A percentile compares a stretch with the other conserved stretches of the same genome.
Evolutionary conservation across 2,329 filamentous ascomycete genomes (phyloP).

Genomic region (Raffaelea ambrosiae): DNA sequence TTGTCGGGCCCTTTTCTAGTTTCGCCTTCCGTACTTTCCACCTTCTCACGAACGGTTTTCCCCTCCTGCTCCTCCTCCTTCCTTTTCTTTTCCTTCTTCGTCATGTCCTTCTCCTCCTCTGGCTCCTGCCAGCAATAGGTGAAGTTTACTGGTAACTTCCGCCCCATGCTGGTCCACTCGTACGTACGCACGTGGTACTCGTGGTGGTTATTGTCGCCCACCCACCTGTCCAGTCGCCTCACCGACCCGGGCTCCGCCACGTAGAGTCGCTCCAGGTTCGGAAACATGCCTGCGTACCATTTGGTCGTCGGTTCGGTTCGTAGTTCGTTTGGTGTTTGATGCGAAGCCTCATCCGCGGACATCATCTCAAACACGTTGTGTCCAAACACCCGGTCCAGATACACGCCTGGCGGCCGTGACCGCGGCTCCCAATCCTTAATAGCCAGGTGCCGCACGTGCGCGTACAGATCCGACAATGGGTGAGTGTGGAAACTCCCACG

Average conservation of each 20-base stretch:
- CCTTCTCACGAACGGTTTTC: too few relatives aligned
- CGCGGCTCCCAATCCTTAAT: conserved; percentile 3
- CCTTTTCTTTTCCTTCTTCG: neutral
- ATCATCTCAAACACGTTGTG: conserved; percentile 1
- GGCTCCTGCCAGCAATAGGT: conserved; percentile 12
- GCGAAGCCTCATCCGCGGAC: conserved; percentile 1
- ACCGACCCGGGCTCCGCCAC: conserved; percentile 6
- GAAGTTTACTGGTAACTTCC: neutral
- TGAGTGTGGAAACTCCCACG: neutral
- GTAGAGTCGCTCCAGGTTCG: conserved; percentile 8
- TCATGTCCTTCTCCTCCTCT: neutral
- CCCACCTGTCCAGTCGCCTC: conserved; percentile 5
- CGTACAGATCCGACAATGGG: neutral
- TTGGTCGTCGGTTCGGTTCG: neutral
- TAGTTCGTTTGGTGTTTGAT: conserved; percentile 4
- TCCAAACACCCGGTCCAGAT: neutral
- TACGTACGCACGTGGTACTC: neutral
- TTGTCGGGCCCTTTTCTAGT: neutral
- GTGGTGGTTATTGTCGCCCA: conserved; percentile 2
- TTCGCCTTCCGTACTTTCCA: too few relatives aligned
- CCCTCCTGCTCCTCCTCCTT: neutral
- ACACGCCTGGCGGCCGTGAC: conserved; percentile 3
- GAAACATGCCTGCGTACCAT: conserved; percentile 7
- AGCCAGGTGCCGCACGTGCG: conserved; percentile 5
- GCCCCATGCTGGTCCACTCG: neutral